Base-by-base conservation (phyloP, 1,139 yeast genomes). In the Arxiozyma slooffiae region DNA sequence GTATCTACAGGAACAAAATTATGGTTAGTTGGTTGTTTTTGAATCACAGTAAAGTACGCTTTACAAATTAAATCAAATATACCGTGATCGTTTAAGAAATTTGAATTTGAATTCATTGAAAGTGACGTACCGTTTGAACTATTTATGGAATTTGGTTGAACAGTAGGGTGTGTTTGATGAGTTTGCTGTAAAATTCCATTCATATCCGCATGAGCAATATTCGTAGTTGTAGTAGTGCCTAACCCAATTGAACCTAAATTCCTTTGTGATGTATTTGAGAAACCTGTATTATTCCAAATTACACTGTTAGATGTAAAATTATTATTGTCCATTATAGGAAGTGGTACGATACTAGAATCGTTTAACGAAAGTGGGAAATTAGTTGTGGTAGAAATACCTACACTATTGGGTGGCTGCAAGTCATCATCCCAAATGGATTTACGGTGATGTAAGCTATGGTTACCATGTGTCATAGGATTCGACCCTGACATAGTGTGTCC, bases 1-100 rank as follows among this genome's bases (percentile, higher is more conserved):
- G 53, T 22, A 21, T 57, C 61, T 17, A 58, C 46, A 5, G 64
- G 57, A 26, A 64, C 55, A 42, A 53, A 63, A 34, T 20, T 42
- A 21, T 42, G 45, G 17, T 42, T 42, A 14, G 26, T 34, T 5
- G 45, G 57, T 7, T 42, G 44, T 16, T 48, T 30, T 21, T 52
- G 44, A 34, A 39, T 30, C 50, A 54, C 44, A 14, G 44, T 21
- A 6, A n/a, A 1, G 48, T 54, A 52, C 7, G 45, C 47, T 7
- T 50, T 54, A 49, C 54, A 54, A 14, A 57, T 53, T 21, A 39
- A 50, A 9, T 57, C 58, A 17, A 52, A 46, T 7, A 52, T 43
- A 20, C 8, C 30, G n/a, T 45, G 37, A 36, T 41, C 23, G 34
- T 34, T 21, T 20, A 39, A 18, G 34, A 39, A 39, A 38, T 38